phyloP scores from a whole-genome alignment of 306 rosid species.

The Ochetophila trinervis region DNA sequence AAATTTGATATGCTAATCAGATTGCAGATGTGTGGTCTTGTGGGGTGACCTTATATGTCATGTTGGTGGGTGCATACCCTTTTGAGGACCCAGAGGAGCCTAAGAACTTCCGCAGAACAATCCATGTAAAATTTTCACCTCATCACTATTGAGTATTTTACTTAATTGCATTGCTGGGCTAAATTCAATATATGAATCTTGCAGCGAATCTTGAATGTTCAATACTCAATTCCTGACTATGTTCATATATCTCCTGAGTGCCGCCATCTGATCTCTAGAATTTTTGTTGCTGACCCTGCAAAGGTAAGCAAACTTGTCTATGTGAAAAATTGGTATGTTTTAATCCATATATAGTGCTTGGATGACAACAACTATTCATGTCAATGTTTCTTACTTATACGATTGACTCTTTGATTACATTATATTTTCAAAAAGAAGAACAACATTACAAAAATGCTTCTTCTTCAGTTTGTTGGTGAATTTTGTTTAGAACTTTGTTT shows the following conservation, averaged over 20 bases:
- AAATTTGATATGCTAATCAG: slow-evolving; percentile 33
- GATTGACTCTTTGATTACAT: neutral
- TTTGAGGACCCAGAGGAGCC: slow-evolving; percentile 97
- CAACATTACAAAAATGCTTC: no score
- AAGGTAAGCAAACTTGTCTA: slow-evolving; percentile 39
- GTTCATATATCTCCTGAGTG: slow-evolving; percentile 89
- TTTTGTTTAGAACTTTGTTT: no score
- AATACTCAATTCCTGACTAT: slow-evolving; percentile 89
- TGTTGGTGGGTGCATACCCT: slow-evolving; percentile 98
- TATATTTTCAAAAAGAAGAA: neutral
- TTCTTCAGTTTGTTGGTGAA: no score
- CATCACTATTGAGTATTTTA: neutral
- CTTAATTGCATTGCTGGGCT: slow-evolving; percentile 19
- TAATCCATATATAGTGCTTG: neutral
- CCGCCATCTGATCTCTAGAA: slow-evolving; percentile 80
- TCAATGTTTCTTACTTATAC: neutral
- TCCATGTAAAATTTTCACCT: slow-evolving; percentile 47
- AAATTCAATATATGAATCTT: slow-evolving; percentile 22
- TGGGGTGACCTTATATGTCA: slow-evolving; percentile 96
- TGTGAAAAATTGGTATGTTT: neutral
- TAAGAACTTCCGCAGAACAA: slow-evolving; percentile 91
- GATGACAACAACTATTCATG: neutral
- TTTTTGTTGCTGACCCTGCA: slow-evolving; percentile 83
- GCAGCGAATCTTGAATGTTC: slow-evolving; percentile 95
- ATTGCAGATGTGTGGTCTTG: slow-evolving; percentile 99